A percentile compares a stretch with the other conserved stretches of the same genome.
These are phyloP conservation scores for Raphanus hybrid DNA, from an alignment of 441 rosid species.

Conservation along the genomic window DNA sequence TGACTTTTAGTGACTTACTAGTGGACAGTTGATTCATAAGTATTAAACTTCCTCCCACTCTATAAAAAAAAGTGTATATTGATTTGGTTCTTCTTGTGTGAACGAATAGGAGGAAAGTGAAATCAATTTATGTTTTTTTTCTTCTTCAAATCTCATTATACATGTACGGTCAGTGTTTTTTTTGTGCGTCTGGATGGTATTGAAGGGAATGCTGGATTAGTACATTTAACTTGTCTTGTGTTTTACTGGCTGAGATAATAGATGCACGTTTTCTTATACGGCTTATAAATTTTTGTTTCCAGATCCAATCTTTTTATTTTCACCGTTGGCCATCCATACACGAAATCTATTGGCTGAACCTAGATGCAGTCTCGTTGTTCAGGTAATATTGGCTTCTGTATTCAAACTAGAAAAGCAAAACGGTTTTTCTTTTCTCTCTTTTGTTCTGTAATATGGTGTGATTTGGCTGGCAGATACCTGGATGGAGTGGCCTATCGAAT, in stretches of 20 bases:
- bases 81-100: neutral
- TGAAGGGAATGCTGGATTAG: conserved; percentile 18
- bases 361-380: conserved; percentile 93
- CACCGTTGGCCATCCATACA: conserved; percentile 94
- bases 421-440: conserved; percentile 5
- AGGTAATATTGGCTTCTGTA: conserved; percentile 51
- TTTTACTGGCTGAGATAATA: conserved; percentile 7
- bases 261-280: conserved; percentile 7
- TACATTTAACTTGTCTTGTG: conserved; percentile 5
- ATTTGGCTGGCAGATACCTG: conserved; percentile 74
- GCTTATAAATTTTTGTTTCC: conserved; percentile 29
- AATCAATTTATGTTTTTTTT: conserved; percentile 6
- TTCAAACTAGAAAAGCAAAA: conserved; percentile 25
- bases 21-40: conserved; percentile 22
- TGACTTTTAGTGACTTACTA: conserved; percentile 8
- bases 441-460: conserved; percentile 29
- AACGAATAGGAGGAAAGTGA: neutral
- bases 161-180: neutral
- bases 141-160: conserved; percentile 7
- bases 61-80: neutral
- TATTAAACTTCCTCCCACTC: neutral
- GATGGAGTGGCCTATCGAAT: conserved; percentile 98
- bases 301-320: conserved; percentile 96
- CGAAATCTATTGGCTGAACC: conserved; percentile 90
- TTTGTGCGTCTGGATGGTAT: conserved; percentile 3